A percentile compares a stretch with the other conserved stretches of the same genome.
Conservation (phyloP, 441 rosid species). For the Pelargonium citronellum region DNA sequence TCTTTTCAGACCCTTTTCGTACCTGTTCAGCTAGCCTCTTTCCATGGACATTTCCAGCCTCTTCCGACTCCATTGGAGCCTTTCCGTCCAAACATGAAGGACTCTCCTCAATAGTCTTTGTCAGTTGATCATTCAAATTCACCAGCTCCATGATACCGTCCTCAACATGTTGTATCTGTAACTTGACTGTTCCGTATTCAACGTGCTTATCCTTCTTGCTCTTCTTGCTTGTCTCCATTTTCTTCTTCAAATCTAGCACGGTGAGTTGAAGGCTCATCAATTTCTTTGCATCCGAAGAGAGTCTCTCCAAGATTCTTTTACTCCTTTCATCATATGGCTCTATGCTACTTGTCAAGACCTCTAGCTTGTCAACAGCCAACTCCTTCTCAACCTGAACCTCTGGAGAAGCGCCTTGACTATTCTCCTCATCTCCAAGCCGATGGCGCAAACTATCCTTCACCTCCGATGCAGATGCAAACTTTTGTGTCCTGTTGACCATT, state of each 20-base stretch:
- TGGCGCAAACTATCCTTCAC: constrained; percentile 12
- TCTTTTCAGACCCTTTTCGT: constrained; percentile 57
- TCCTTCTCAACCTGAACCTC: constrained; percentile 43
- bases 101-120: constrained; percentile 44
- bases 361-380: constrained; percentile 40
- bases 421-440: constrained; percentile 26
- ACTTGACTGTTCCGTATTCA: constrained; percentile 46
- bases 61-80: constrained; percentile 26
- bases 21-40: constrained; percentile 55
- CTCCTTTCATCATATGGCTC: constrained; percentile 33
- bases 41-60: constrained; percentile 29
- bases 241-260: constrained; percentile 54
- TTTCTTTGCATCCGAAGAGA: constrained; percentile 60
- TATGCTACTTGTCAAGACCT: constrained; percentile 37
- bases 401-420: constrained; percentile 33
- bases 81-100: constrained; percentile 21
- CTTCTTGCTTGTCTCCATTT: constrained; percentile 46
- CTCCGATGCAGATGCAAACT: constrained; percentile 19
- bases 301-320: constrained; percentile 61
- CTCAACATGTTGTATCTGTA: constrained; percentile 56
- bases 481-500: constrained; percentile 23
- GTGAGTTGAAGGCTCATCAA: constrained; percentile 46
- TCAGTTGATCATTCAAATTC: constrained; percentile 43
- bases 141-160: constrained; percentile 49
- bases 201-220: constrained; percentile 45